A percentile compares a stretch with the other conserved stretches of the same genome.
phyloP scores from a whole-genome alignment of 257 asterid species.

The Penstemon barbatus region DNA sequence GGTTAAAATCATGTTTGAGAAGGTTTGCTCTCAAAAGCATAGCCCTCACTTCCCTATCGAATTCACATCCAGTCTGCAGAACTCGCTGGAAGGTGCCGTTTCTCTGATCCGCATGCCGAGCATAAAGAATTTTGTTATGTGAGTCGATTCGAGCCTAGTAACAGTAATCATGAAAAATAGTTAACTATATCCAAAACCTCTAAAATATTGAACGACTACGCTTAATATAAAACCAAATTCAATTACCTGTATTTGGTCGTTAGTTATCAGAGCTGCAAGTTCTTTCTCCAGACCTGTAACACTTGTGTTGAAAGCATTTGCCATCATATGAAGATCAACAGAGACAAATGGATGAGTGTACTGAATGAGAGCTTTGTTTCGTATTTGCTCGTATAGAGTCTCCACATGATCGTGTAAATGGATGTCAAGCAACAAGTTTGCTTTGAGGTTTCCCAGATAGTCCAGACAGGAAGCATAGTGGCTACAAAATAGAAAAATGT shows the following conservation, averaged over 20 bases:
- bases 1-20: conserved; percentile 65
- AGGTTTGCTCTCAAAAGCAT: conserved; percentile 93
- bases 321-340: conserved; percentile 92
- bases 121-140: conserved; percentile 87
- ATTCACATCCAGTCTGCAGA: conserved; percentile 77
- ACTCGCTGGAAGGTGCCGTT: conserved; percentile 89
- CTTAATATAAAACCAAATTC: background rate
- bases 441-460: conserved; percentile 82
- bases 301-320: conserved; percentile 84
- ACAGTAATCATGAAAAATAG: background rate
- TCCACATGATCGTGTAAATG: conserved; percentile 95
- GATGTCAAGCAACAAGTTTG: conserved; percentile 82
- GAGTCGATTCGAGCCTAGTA: conserved; percentile 90
- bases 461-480: conserved; percentile 92
- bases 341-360: conserved; percentile 92
- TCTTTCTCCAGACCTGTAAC: conserved; percentile 81
- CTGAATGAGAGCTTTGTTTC: conserved; percentile 95
- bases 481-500: conserved; percentile 49
- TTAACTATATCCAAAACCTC: background rate
- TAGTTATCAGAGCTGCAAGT: conserved; percentile 86
- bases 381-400: conserved; percentile 83
- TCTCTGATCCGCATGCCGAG: conserved; percentile 97
- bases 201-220: background rate
- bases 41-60: conserved; percentile 74
- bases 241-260: conserved; percentile 84